Conservation (phyloP, 1,284 basidiomycete genomes). For the Ganoderma resinaceum region DNA sequence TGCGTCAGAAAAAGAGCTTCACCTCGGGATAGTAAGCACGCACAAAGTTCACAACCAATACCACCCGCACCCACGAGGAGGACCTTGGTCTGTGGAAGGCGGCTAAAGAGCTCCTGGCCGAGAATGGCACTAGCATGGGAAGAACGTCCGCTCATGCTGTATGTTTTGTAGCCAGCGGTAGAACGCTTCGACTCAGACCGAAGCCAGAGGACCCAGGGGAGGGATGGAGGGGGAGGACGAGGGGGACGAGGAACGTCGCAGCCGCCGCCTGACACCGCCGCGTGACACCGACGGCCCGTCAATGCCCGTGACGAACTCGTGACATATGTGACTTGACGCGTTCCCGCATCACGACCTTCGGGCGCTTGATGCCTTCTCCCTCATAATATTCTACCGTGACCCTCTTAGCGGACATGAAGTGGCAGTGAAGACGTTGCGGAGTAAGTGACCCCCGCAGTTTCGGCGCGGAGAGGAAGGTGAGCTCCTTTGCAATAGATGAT, state of each 20-base stretch:
- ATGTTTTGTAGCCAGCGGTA: neutral
- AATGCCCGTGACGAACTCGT: slow-evolving; percentile 14
- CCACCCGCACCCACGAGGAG: slow-evolving; percentile 96
- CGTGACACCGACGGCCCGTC: slow-evolving; percentile 15
- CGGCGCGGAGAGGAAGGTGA: too few relatives aligned
- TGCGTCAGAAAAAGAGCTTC: neutral
- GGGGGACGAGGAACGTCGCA: neutral
- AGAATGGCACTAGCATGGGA: slow-evolving; percentile 74
- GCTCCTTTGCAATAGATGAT: too few relatives aligned
- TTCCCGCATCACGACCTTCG: slow-evolving; percentile 4
- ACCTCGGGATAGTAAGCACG: slow-evolving; percentile 41
- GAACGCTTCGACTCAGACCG: neutral
- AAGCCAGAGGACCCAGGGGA: neutral
- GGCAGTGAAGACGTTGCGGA: too few relatives aligned
- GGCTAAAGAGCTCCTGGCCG: slow-evolving; percentile 69
- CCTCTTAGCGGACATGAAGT: too few relatives aligned
- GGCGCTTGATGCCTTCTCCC: neutral
- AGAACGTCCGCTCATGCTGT: slow-evolving; percentile 25
- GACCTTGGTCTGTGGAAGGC: slow-evolving; percentile 72
- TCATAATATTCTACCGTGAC: too few relatives aligned
- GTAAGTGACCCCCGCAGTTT: too few relatives aligned
- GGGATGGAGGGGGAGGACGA: slow-evolving; percentile 1
- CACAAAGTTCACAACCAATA: slow-evolving; percentile 96
- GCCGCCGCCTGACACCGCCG: slow-evolving; percentile 16
- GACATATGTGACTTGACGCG: slow-evolving; percentile 17